Evolutionary conservation across 148 eudicot genomes (phyloP), one percentile per base, ranked within the genome.

Genomic region (Vaccinium macrocarpon): DNA sequence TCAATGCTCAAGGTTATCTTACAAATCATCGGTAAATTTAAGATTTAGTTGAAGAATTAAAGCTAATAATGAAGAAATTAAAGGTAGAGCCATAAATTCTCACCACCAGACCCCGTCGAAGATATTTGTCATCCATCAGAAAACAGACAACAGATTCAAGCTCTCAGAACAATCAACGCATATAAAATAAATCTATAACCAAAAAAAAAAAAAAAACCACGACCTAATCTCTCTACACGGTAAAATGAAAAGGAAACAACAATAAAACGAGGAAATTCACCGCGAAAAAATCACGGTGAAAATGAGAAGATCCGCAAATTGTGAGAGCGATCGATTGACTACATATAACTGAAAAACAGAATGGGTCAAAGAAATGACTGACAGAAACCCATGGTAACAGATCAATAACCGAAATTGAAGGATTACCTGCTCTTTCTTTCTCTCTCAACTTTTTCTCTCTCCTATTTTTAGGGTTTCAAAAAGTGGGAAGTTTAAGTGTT

Each of bases 71-170:
- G 18, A 49, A 32, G 12, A 83, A 55, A 53, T 3, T 2, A 27
- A 27, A 48, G 4, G 57, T 51, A 56, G 76, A 83, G 62, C 64
- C 57, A 57, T 59, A 46, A 52, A 83, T 87, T 79, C 92, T 90
- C 86, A 88, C 91, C 90, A 86, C 86, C 81, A 80, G 82, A 83
- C 88, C 93, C 66, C 85, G 90, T 42, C 85, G 82, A 78, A 79
- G 87, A 90, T 68, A 79, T 68, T 29, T 76, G 79, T 88, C 87
- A 42, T 86, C 91, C 90, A 91, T 91, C 76, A 81, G 35, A 53
- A 59, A 82, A 81, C 35, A 83, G 57, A 66, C 72, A 35, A 85
- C 79, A 46, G 81, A 68, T 82, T 57, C 27, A 79, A 81, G n/a
- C n/a, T 61, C 70, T 61, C 72, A 81, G 49, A 81, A 15, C n/a